Evolutionary conservation across 2,329 filamentous ascomycete species (phyloP), one percentile per base, ranked within the genome.

Genomic region (Aureobasidium uvarum): DNA sequence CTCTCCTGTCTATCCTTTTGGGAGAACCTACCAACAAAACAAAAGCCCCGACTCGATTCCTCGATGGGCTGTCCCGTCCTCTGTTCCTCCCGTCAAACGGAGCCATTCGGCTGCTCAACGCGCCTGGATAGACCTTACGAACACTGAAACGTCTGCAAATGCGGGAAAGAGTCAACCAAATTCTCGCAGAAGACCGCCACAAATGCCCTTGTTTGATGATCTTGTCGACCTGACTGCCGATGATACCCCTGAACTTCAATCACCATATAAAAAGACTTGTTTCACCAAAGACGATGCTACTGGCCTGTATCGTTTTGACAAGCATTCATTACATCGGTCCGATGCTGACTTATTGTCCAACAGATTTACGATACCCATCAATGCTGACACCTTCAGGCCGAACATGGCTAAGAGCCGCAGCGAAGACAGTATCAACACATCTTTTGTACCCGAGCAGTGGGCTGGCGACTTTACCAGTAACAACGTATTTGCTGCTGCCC

Each of bases 341-440:
- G 28, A 51, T 55, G 64, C 66, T 67, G 66, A 67, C 64, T n/a
- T 45, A 4, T 39, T 31, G 13, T 52, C 45, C 48, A 66, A 71
- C 67, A 74, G 75, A 66, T 77, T 77, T 69, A 69, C 69, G 3
- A 70, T 73, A 50, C 71, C 72, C 13, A 66, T 72, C 67, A 66
- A 70, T 46, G 48, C 68, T 46, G 64, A 69, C 38, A 67, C 65
- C 7, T 68, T 69, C 62, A 52, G 68, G 13, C 64, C 69, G 6
- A 71, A 70, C 23, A 70, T 71, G 20, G 75, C 75, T 70, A 80
- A 80, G 68, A 81, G 78, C 68, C 75, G 76, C 66, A 83, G 80
- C 67, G 77, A 78, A 52, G 81, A 82, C 66, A 77, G 77, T 66
- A 81, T 82, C 72, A 81, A 81, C 66, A 80, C 80, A 59, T 80